Base-by-base conservation (phyloP, 1,284 basidiomycete genomes). In the Cryptococcus jaspeensis region DNA sequence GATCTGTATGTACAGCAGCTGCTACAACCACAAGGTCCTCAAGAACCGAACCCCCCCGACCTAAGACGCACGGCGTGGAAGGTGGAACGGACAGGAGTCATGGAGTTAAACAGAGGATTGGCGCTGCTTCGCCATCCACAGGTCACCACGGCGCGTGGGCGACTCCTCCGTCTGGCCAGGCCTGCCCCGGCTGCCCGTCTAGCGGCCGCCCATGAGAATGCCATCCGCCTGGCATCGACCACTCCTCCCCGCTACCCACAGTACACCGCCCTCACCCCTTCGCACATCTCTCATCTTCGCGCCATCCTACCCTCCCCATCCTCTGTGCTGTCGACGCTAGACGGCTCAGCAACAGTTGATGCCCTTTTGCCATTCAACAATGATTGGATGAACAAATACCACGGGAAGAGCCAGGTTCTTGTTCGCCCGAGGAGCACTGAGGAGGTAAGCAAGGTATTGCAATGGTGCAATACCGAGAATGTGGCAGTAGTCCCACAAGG, bases 301-400 rank as follows among this genome's bases (percentile, higher is more conserved):
- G 63, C 71, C 5, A 68, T 83, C 28, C 74, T 83, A 1, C 71
- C 80, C 3, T 75, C 78, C 0, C 73, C 78, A 0, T 71, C 74
- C 8, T 77, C 77, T n/a, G 64, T 83, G 36, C 66, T 82, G 36
- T 81, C 80, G 15, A 81, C 81, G 5, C 58, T 81, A 22, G 71
- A 77, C 25, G 72, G 69, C 1, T 73, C 76, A 0, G 70, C 75
- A 6, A 60, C 67, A 5, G 39, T 54, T 2, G 84, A 87, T 13
- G 94, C 97, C 65, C 83, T 98, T 35, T 82, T 84, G n/a, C 81
- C 79, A 0, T 96, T 84, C 82, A 98, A 98, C 77, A 81, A 84
- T 65, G 95, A 99, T 76, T 99, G 95, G 95, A 93, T 98, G 89
- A 87, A 88, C 71, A 96, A 96, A 78, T 98, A 96, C 75, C 83